Base-by-base conservation (phyloP, 1,139 yeast species). In the Sugiyamaella grinbergsii region DNA sequence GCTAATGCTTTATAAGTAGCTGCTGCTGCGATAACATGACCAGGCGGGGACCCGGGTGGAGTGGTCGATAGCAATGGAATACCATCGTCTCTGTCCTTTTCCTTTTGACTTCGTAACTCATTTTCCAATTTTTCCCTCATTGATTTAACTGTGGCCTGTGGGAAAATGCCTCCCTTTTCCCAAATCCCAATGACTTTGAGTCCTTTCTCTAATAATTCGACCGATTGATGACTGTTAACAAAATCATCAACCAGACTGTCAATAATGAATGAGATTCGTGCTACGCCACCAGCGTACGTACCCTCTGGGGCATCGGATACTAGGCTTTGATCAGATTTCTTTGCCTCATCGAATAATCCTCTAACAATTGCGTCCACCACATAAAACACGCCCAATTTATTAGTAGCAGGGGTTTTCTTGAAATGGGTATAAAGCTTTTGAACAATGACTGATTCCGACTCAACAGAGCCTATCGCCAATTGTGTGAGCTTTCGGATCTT, bases 331-430 rank as follows among this genome's bases (percentile, higher is more conserved):
- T 75, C 75, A 28, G 72, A 68, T 58, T 79, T 79, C 57, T 77
- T 78, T 28, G 91, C 85, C 63, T 83, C 89, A 51, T 87, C 95
- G 63, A 83, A 81, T 64, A 80, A 87, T 23, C 85, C 93, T 71
- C 98, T 82, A 54, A 88, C 94, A 59, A 93, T 81, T 24, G 98
- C 86, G 71, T 93, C 98, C 58, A 91, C 83, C 58, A 90, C 93
- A 69, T 93, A 93, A 65, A 93, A 74, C 46, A 90, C 82, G 54
- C 98, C 98, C 59, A 93, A 78, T 71, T 91, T 93, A 71, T 91
- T 95, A 47, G 91, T 73, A 33, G 83, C 76, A 24, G 95, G 89
- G 34, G 88, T 80, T 54, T 81, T 79, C 69, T 81, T 85, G 72
- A 93, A 80, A 69, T 85, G 83, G 51, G 85, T 74, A 66, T 78